A percentile compares a stretch with the other conserved stretches of the same genome.
Conservation (phyloP, 495 filamentous ascomycete species). For the Lasiosphaeria hispida region DNA sequence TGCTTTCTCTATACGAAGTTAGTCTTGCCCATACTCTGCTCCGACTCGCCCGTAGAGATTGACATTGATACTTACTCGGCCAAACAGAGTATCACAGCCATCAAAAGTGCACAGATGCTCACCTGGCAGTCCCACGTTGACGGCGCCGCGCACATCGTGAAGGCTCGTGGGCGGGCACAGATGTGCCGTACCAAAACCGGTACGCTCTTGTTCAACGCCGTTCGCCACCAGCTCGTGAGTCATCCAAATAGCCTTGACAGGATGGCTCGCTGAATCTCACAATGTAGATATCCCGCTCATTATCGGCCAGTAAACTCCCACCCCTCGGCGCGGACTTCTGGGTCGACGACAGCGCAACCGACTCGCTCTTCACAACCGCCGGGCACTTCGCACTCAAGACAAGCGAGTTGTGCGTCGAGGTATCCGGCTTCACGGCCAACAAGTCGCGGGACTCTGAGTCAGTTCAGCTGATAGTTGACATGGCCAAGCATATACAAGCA, state of each 20-base stretch:
- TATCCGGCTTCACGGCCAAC: conserved; percentile 34
- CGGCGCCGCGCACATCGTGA: conserved; percentile 53
- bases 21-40: not conserved
- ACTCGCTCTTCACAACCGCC: conserved; percentile 33
- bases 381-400: conserved; percentile 43
- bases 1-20: conserved; percentile 30
- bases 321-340: conserved; percentile 49
- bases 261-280: conserved; percentile 4
- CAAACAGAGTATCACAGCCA: conserved; percentile 42
- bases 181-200: conserved; percentile 45
- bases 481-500: conserved; percentile 35
- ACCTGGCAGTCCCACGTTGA: conserved; percentile 55
- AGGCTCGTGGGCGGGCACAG: conserved; percentile 48
- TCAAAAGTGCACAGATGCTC: conserved; percentile 41
- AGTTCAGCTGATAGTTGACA: conserved; percentile 32
- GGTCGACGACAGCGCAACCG: conserved; percentile 38
- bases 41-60: conserved; percentile 20
- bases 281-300: conserved; percentile 39
- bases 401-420: conserved; percentile 42
- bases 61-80: not conserved
- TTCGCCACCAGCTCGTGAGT: conserved; percentile 50
- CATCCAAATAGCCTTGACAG: not conserved
- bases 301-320: conserved; percentile 39
- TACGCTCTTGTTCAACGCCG: conserved; percentile 46
- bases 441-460: conserved; percentile 32